These are phyloP conservation scores for Corynespora cassiicola DNA, from an alignment of 2,329 filamentous ascomycete species.

Conservation along the genomic window DNA sequence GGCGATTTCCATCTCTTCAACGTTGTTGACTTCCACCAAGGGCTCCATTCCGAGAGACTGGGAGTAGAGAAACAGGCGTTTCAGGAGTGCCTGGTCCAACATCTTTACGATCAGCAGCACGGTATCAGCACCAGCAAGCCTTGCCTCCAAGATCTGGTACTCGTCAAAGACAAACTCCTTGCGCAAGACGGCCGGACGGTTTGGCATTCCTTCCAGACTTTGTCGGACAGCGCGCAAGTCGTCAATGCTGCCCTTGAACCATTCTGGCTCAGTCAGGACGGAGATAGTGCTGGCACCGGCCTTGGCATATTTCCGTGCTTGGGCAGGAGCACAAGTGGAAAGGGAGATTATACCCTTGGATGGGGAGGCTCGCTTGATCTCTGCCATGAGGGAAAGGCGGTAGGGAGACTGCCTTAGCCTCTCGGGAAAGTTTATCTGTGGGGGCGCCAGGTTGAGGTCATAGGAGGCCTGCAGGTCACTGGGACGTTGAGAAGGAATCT, in stretches of 20 bases:
- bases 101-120: conserved; percentile 98
- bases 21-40: conserved; percentile 93
- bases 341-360: conserved; percentile 95
- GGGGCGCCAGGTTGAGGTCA: conserved; percentile 81
- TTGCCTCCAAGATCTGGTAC: conserved; percentile 95
- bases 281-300: conserved; percentile 97
- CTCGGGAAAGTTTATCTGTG: conserved; percentile 79
- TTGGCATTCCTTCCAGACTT: conserved; percentile 87
- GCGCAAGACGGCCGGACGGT: conserved; percentile 87
- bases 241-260: conserved; percentile 98
- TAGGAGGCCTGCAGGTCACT: conserved; percentile 87
- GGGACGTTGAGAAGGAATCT: conserved; percentile 82
- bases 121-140: conserved; percentile 91
- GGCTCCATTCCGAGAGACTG: conserved; percentile 94
- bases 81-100: conserved; percentile 78
- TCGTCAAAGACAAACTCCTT: conserved; percentile 99
- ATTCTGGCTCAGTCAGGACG: conserved; percentile 96
- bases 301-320: conserved; percentile 89
- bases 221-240: conserved; percentile 87
- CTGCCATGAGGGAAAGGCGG: conserved; percentile 91
- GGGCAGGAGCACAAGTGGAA: conserved; percentile 83
- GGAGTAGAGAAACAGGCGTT: conserved; percentile 85
- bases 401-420: conserved; percentile 83
- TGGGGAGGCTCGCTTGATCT: conserved; percentile 95
- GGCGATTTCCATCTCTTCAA: conserved; percentile 89